These are phyloP conservation scores for Conticribra guillardii DNA, from an alignment of 108 stramenopile species.

Conservation along the genomic window DNA sequence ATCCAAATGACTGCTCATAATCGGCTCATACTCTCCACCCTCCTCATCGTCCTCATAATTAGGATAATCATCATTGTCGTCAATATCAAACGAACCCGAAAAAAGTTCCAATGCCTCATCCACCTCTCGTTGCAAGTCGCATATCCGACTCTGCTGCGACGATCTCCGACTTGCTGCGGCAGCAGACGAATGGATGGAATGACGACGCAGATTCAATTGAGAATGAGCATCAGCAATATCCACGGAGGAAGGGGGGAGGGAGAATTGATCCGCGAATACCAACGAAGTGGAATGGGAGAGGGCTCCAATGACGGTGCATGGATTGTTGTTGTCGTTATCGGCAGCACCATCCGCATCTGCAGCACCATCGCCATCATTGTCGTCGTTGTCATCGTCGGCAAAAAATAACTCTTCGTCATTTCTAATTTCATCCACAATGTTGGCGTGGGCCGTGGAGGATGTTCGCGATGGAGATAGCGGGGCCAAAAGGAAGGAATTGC, in stretches of 20 bases:
- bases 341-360: too few species aligned
- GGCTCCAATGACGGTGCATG: neutral
- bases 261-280: neutral
- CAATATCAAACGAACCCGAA: constrained; percentile 30
- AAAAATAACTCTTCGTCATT: constrained; percentile 29
- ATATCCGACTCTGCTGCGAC: constrained; percentile 18
- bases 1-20: neutral
- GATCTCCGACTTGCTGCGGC: neutral
- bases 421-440: constrained; percentile 34
- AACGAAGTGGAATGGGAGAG: neutral
- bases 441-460: too few species aligned
- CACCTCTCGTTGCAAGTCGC: constrained; percentile 38
- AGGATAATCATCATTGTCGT: constrained; percentile 33
- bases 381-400: constrained; percentile 22
- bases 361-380: neutral
- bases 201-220: neutral
- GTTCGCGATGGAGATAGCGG: too few species aligned
- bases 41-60: neutral
- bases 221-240: too few species aligned
- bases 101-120: constrained; percentile 44
- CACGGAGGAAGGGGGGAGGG: too few species aligned
- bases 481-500: too few species aligned
- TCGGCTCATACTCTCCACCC: neutral
- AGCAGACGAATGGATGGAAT: neutral
- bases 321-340: too few species aligned